phyloP scores from a whole-genome alignment of 768 basidiomycete species.

The Lactarius hatsudake region DNA sequence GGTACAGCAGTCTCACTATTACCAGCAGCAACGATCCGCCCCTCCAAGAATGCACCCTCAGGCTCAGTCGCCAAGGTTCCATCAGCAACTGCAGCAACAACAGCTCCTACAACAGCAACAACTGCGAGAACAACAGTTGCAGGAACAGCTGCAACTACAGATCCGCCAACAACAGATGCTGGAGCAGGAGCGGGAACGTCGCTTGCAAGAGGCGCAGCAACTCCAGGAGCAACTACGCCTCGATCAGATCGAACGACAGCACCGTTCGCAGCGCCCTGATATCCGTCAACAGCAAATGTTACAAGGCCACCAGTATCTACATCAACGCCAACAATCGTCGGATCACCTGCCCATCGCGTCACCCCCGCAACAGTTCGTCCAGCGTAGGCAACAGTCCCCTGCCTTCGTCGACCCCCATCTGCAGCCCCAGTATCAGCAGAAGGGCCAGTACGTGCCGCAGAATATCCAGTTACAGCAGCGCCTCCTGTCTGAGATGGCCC shows the following conservation, averaged over 20 bases:
- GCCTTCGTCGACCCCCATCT: slow-evolving; percentile 29
- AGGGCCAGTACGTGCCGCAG: slow-evolving; percentile 54
- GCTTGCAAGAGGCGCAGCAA: slow-evolving; percentile 45
- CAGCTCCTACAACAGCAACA: slow-evolving; percentile 64
- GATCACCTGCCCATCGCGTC: slow-evolving; percentile 50
- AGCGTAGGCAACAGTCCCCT: slow-evolving; percentile 46
- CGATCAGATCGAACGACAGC: slow-evolving; percentile 27
- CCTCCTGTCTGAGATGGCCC: slow-evolving; percentile 72
- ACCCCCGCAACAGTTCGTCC: slow-evolving; percentile 40
- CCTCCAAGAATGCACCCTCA: slow-evolving; percentile 73
- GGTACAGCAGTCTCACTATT: slow-evolving; percentile 38
- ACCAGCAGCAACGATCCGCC: slow-evolving; percentile 51
- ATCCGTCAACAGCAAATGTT: slow-evolving; percentile 28
- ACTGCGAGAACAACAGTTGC: slow-evolving; percentile 50
- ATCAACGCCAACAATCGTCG: slow-evolving; percentile 43
- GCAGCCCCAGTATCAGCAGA: slow-evolving; percentile 48
- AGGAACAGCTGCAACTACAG: slow-evolving; percentile 32
- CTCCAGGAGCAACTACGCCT: slow-evolving; percentile 28
- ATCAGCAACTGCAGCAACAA: slow-evolving; percentile 70
- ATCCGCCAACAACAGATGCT: slow-evolving; percentile 39
- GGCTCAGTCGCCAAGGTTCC: slow-evolving; percentile 76
- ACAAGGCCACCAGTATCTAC: slow-evolving; percentile 33
- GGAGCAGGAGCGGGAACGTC: slow-evolving; percentile 63
- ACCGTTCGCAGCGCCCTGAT: slow-evolving; percentile 27
- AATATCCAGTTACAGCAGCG: slow-evolving; percentile 73